A percentile compares a stretch with the other conserved stretches of the same genome.
Conservation (phyloP, 1,284 basidiomycete genomes). For the Austroboletus niveus region DNA sequence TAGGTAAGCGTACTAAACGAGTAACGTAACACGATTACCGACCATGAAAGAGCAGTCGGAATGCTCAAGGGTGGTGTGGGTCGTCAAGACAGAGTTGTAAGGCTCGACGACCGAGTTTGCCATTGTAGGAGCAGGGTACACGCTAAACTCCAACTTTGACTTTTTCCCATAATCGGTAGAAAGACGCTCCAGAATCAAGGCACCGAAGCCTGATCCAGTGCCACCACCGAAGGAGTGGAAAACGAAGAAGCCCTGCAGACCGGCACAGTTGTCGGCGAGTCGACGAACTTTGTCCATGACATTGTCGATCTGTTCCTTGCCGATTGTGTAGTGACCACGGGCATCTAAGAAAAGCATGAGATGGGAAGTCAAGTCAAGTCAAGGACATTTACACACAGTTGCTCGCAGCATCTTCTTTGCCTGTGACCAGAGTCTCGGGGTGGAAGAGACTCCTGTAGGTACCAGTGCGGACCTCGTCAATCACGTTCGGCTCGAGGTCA, state of each 20-base stretch:
- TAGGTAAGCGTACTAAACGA: conserved; percentile 1
- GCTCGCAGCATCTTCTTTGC: conserved; percentile 99
- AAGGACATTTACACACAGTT: conserved; percentile 69
- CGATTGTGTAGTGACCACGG: conserved; percentile 97
- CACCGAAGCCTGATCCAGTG: conserved; percentile 98
- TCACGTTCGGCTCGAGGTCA: conserved; percentile 96
- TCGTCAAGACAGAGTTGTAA: conserved; percentile 98
- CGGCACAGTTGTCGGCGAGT: conserved; percentile 95
- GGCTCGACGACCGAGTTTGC: conserved; percentile 98
- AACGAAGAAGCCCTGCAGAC: conserved; percentile 99
- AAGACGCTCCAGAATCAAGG: conserved; percentile 94
- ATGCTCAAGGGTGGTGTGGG: conserved; percentile 98
- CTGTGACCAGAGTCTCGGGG: conserved; percentile 96
- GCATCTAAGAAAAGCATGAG: conserved; percentile 59
- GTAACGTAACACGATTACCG: conserved; percentile 18
- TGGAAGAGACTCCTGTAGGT: conserved; percentile 98
- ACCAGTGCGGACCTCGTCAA: conserved; percentile 96
- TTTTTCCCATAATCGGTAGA: conserved; percentile 99
- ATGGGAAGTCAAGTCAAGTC: neutral
- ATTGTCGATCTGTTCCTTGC: conserved; percentile 90
- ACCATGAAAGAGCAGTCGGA: conserved; percentile 99
- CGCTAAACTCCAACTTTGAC: conserved; percentile 98
- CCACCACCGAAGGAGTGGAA: conserved; percentile 99
- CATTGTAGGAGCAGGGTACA: conserved; percentile 94
- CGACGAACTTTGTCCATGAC: conserved; percentile 98